phyloP scores from a whole-genome alignment of 176 grass and related monocot species.

The Pontederia paniculata region DNA sequence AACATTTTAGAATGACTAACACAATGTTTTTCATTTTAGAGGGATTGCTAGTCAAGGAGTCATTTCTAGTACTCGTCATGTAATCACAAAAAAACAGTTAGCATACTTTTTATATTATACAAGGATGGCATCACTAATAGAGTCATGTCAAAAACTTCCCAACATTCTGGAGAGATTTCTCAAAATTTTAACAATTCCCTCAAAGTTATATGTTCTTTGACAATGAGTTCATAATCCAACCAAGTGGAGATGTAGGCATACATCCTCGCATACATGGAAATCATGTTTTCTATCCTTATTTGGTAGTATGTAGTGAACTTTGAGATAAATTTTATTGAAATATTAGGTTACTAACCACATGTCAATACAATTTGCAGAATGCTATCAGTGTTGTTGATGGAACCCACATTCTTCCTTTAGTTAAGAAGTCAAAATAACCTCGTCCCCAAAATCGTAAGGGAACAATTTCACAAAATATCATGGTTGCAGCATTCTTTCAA shows the following conservation, averaged over 20 bases:
- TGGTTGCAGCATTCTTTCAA: not conserved
- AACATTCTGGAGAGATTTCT: not conserved
- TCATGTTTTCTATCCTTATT: not conserved
- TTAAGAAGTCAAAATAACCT: not conserved
- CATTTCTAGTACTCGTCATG: too few species aligned
- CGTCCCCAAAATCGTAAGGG: not conserved
- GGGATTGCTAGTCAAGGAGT: too few species aligned
- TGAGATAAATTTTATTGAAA: not conserved
- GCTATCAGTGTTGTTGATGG: not conserved
- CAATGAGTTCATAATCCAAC: not conserved
- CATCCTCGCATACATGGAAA: not conserved
- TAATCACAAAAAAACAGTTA: too few species aligned
- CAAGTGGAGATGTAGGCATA: not conserved
- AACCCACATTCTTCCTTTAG: not conserved
- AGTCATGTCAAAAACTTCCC: not conserved
- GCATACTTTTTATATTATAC: not conserved
- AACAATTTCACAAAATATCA: not conserved
- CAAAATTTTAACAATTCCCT: not conserved
- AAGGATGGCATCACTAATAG: not conserved
- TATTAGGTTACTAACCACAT: not conserved
- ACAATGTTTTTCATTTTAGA: too few species aligned
- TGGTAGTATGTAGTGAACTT: not conserved
- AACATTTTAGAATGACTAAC: too few species aligned
- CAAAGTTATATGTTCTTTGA: not conserved
- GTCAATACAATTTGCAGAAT: not conserved